phyloP scores from a whole-genome alignment of 495 filamentous ascomycete species.

The Cairneyella variabilis region DNA sequence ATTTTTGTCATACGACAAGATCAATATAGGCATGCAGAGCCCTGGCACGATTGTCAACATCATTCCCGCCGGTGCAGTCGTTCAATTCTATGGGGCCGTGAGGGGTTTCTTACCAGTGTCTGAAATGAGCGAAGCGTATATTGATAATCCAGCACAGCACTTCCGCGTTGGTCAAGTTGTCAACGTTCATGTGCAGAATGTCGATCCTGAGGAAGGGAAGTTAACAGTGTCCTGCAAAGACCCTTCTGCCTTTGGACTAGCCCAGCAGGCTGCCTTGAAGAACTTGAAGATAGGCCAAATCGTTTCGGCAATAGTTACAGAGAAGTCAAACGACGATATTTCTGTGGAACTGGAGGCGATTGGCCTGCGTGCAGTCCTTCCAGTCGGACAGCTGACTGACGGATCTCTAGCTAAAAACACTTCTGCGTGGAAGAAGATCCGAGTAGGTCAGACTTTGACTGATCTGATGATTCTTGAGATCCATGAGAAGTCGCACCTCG shows the following conservation, averaged over 20 bases:
- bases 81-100: conserved; percentile 86
- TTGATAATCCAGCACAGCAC: conserved; percentile 81
- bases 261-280: conserved; percentile 70
- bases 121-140: conserved; percentile 97
- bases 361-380: conserved; percentile 70
- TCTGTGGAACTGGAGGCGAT: conserved; percentile 69
- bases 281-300: conserved; percentile 65
- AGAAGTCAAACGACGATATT: conserved; percentile 78
- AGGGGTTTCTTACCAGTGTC: conserved; percentile 84
- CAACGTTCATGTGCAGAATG: conserved; percentile 75
- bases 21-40: conserved; percentile 65
- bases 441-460: conserved; percentile 72
- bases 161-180: conserved; percentile 89
- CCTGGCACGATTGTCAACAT: conserved; percentile 84
- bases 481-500: conserved; percentile 63
- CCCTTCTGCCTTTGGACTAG: conserved; percentile 66
- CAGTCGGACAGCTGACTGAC: conserved; percentile 76
- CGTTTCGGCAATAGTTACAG: conserved; percentile 73
- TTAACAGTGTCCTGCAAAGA: conserved; percentile 93
- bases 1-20: conserved; percentile 69
- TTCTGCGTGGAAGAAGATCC: conserved; percentile 70
- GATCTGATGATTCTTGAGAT: conserved; percentile 85
- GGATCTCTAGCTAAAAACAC: conserved; percentile 69
- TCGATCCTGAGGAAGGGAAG: conserved; percentile 64
- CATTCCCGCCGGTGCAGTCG: conserved; percentile 71